These are phyloP conservation scores for Cladophialophora chaetospira DNA, from an alignment of 2,329 filamentous ascomycete genomes.

Conservation along the genomic window DNA sequence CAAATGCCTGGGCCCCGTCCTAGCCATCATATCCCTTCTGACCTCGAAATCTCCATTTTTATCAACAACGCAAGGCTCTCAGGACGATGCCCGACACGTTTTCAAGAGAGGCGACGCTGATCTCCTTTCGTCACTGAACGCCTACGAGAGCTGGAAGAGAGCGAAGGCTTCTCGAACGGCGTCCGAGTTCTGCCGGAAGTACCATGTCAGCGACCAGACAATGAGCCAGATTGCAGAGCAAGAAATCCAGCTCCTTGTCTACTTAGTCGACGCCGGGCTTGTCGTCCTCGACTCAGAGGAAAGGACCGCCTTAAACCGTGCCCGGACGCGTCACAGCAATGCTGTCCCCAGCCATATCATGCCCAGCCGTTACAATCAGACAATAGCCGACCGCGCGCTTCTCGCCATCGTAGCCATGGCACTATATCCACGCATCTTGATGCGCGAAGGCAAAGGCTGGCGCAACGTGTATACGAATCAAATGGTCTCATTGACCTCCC, in stretches of 20 bases:
- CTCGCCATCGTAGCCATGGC: slow-evolving; percentile 86
- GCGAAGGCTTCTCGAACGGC: slow-evolving; percentile 70
- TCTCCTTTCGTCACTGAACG: slow-evolving; percentile 88
- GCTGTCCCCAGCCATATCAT: slow-evolving; percentile 67
- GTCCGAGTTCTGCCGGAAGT: slow-evolving; percentile 92
- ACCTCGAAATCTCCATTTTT: slow-evolving; percentile 95
- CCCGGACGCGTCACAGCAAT: slow-evolving; percentile 52
- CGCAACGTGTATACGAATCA: slow-evolving; percentile 94
- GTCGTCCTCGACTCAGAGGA: slow-evolving; percentile 59
- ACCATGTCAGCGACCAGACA: slow-evolving; percentile 87
- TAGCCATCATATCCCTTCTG: slow-evolving; percentile 89
- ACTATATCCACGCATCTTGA: slow-evolving; percentile 91
- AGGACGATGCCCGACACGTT: slow-evolving; percentile 70
- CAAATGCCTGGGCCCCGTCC: slow-evolving; percentile 84
- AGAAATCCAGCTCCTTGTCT: slow-evolving; percentile 85
- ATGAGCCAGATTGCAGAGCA: slow-evolving; percentile 91
- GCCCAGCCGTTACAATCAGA: slow-evolving; percentile 72
- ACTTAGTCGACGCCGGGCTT: slow-evolving; percentile 82
- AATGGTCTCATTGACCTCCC: slow-evolving; percentile 80
- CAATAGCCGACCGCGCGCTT: slow-evolving; percentile 75
- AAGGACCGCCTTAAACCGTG: slow-evolving; percentile 18
- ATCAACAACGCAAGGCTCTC: slow-evolving; percentile 76
- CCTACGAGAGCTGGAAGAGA: slow-evolving; percentile 84
- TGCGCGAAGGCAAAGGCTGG: slow-evolving; percentile 81
- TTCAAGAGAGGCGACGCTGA: slow-evolving; percentile 91